Base-by-base conservation (phyloP, 192 early-diverging fungal species). In the Coemansia sp. region DNA sequence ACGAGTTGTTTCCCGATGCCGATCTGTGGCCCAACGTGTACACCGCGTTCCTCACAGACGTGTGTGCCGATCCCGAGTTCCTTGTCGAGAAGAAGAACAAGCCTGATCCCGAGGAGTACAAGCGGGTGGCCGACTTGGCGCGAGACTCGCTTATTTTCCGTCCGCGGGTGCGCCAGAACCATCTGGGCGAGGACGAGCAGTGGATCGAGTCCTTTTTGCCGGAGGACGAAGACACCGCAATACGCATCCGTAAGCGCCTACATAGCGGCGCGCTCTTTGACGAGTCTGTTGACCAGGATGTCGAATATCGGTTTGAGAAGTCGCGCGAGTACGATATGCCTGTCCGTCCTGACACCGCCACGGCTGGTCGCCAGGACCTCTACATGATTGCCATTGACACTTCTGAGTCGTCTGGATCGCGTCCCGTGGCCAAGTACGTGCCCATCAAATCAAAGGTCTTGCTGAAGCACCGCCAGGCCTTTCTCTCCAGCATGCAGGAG, bases 151-250 rank as follows among this genome's bases (percentile, higher is more conserved):
- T 82, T 49, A 36, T 82, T 21, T 75, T 82, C 66, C 65, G 75
- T 19, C 72, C 68, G 41, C 80, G 75, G 4, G 55, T 58, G 36
- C 67, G 68, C 21, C 46, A 37, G 52, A 77, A 82, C 45, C 57
- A 76, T 15, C 16, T 82, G n/a, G 74, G 72, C 51, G 74, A 82
- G 45, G 48, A 74, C 40, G 74, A 82, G 46, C 66, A 69, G 22
- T 82, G 80, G 80, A 66, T 76, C 59, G 80, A 82, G 59, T 61
- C 62, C 16, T 82, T 74, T 45, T 54, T 82, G 47, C 80, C 80
- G 4, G 74, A 69, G 48, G 61, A 56, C 59, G 66, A 67, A 15
- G 72, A 61, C 0, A 69, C 64, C 0, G 80, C 74, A 3, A 42
- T n/a, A 12, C 60, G 56, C 32, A 48, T 73, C 22, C 62, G 63